Evolutionary conservation across 192 early-diverging fungal species (phyloP), one percentile per base, ranked within the genome.

Genomic region (Obelidium mucronatum): DNA sequence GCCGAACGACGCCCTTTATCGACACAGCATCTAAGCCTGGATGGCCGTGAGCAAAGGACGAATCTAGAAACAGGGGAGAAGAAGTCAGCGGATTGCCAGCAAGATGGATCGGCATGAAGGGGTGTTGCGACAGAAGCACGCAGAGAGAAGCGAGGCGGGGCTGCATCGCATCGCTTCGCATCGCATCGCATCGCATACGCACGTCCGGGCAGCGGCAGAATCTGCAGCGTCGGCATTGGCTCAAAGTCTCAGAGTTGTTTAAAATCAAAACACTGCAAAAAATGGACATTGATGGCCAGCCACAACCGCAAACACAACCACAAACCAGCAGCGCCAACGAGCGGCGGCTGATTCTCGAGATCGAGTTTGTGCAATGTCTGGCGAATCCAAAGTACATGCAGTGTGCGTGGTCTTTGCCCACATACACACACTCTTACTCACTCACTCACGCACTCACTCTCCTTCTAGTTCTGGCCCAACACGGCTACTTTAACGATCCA

Each of bases 281-380:
- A n/a, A 58, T 58, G 55, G 55, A 58, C 11, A 24, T 58, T 31
- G 55, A 58, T 22, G 17, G 17, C 8, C 55, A 1, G 55, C 55
- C 55, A 58, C 22, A 11, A 58, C 55, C 55, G 55, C 55, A 0
- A 58, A 24, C 1, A 22, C 55, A 58, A 58, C n/a, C n/a, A n/a
- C n/a, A n/a, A n/a, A n/a, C 55, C 11, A 58, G 55, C 55, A 58
- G 55, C 40, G 40, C 64, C 6, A 51, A 67, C 28, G 44, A 78
- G 19, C 71, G 37, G 69, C 89, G 96, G 28, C 96, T 96, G 73
- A 89, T 92, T 77, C 89, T 95, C 24, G 96, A 98, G 82, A 88
- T 98, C 40, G 97, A 98, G 83, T 98, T 98, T 87, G 86, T 98
- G 17, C 95, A 97, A 81, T 95, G 93, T 74, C 84, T 98, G 17